Evolutionary conservation across 2,329 filamentous ascomycete species (phyloP), one percentile per base, ranked within the genome.

Genomic region (Monilinia aucupariae): DNA sequence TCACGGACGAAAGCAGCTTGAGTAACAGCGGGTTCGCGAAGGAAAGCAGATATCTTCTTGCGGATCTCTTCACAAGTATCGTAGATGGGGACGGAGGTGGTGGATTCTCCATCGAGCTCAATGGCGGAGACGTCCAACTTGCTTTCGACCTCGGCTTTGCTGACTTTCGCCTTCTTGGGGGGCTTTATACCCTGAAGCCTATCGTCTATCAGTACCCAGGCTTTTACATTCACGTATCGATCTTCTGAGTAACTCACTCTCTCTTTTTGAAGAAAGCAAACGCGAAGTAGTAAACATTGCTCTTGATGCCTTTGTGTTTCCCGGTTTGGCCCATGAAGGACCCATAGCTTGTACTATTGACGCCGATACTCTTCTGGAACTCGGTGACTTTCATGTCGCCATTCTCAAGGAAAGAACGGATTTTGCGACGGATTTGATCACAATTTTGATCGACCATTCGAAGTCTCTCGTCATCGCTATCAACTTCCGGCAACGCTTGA

Each of bases 11-110:
- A 82, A 13, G 74, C 75, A 0, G 82, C 80, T 69, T 83, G 78
- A 0, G 79, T 84, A 58, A 83, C 74, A 50, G 75, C 75, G 0
- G 78, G 75, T 53, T 78, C 75, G n/a, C 73, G 70, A 12, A 86
- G 74, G 64, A 81, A 74, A 0, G 78, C 77, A 32, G 76, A 76
- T 68, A 86, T 84, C 75, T 86, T 85, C 70, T 76, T 78, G 53
- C 84, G 79, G 17, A 86, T 71, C 58, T 82, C 81, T 66, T 85
- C 80, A 72, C 83, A 86, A 6, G 79, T 82, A 65, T 86, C 82
- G 69, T 75, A 85, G 39, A 86, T 74, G 0, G 74, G 72, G 8
- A 85, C 81, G 0, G 63, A 68, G 41, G 77, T 75, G 0, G 72
- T 69, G 0, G 77, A 77, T 71, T 86, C 82, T 15, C 80, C 79